Evolutionary conservation across 768 basidiomycete species (phyloP).

Genomic region (Calocera viscosa): DNA sequence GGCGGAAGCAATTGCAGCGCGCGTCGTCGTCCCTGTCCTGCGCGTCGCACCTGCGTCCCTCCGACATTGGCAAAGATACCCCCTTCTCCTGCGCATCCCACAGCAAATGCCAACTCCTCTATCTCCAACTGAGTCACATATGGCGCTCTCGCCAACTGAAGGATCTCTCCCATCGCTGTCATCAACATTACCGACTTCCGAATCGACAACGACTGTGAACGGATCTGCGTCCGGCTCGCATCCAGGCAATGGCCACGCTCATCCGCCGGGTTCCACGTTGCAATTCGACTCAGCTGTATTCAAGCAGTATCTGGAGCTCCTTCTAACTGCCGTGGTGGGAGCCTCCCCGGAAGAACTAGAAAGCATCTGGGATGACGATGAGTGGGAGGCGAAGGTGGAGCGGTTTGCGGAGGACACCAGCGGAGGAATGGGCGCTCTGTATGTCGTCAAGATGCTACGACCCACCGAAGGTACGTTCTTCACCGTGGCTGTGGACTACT

Average conservation of each 20-base stretch:
- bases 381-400: conserved; percentile 61
- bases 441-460: conserved; percentile 67
- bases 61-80: background rate
- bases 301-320: conserved; percentile 51
- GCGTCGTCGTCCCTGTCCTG: conserved; percentile 5
- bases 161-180: background rate
- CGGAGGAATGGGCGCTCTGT: conserved; percentile 53
- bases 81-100: background rate
- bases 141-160: background rate
- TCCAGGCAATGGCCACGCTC: background rate
- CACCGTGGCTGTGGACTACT: no score
- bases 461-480: conserved; percentile 52
- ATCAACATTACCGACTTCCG: background rate
- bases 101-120: background rate
- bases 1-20: background rate
- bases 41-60: background rate
- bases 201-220: background rate
- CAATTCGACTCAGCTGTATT: conserved; percentile 59
- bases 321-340: conserved; percentile 76
- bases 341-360: conserved; percentile 52
- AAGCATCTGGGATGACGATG: conserved; percentile 52
- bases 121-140: background rate
- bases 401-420: conserved; percentile 54
- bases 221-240: background rate
- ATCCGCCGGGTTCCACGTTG: background rate